Percentiles rank a stretch among this genome's conserved stretches.
phyloP scores from a whole-genome alignment of 2,329 filamentous ascomycete genomes.

The Furcasterigmium sp. region DNA sequence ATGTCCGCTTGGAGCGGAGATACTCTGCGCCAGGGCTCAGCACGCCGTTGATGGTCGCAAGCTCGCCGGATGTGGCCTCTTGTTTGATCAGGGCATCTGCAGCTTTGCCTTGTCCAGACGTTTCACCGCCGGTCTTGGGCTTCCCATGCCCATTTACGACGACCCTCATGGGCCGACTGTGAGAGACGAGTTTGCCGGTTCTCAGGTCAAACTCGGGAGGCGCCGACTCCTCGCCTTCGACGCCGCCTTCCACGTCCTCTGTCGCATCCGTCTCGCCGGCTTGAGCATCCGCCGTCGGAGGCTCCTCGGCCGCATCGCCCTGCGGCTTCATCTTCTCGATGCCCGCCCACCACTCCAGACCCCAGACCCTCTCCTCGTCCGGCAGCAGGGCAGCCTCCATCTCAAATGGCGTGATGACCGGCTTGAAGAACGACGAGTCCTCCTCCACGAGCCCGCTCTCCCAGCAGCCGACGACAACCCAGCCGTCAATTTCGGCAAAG shows the following conservation, averaged over 20 bases:
- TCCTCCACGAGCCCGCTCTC: slow-evolving; percentile 90
- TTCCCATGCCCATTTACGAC: slow-evolving; percentile 19
- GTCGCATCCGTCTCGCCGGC: slow-evolving; percentile 2
- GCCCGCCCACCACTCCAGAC: slow-evolving; percentile 81
- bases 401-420: slow-evolving; percentile 94
- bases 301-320: slow-evolving; percentile 15
- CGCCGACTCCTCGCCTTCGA: slow-evolving; percentile 65
- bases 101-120: slow-evolving; percentile 1
- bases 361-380: slow-evolving; percentile 78
- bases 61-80: slow-evolving; percentile 48
- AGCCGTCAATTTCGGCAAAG: slow-evolving; percentile 90
- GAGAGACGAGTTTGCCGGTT: slow-evolving; percentile 76
- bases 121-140: neutral
- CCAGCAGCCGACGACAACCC: slow-evolving; percentile 98
- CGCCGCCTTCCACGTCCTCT: slow-evolving; percentile 34
- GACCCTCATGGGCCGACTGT: slow-evolving; percentile 67
- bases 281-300: neutral
- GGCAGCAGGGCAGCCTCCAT: slow-evolving; percentile 69
- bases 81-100: slow-evolving; percentile 57
- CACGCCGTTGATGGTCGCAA: slow-evolving; percentile 78
- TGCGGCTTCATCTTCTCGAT: slow-evolving; percentile 63
- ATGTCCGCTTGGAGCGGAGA: slow-evolving; percentile 75
- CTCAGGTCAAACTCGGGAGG: slow-evolving; percentile 89
- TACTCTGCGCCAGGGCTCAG: slow-evolving; percentile 91
- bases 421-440: slow-evolving; percentile 74